Conservation (phyloP, 352 stramenopile species). For the Elongisporangium anandrum region DNA sequence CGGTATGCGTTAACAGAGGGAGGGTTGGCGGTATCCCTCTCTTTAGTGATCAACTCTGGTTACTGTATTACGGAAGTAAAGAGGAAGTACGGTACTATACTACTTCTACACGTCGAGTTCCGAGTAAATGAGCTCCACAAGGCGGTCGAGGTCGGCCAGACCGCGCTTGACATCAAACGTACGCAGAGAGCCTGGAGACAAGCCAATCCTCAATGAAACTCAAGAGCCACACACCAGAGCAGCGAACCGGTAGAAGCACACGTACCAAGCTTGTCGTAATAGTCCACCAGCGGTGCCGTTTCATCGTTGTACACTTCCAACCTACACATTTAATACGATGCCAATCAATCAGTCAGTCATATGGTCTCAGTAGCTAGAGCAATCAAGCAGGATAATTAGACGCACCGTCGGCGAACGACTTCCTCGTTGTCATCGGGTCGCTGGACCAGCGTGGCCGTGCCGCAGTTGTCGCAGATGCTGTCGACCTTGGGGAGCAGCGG, state of each 20-base stretch:
- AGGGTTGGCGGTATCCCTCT: not conserved
- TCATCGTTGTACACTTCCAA: conserved; percentile 88
- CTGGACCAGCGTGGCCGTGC: conserved; percentile 65
- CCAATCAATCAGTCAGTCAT: not conserved
- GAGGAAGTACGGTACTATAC: not conserved
- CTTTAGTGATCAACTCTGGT: not conserved
- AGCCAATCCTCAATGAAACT: not conserved
- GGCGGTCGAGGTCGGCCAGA: conserved; percentile 73
- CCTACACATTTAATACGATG: conserved; percentile 14
- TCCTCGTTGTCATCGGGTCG: conserved; percentile 78
- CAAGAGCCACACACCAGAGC: too few relatives aligned
- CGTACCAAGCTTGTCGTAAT: conserved; percentile 70
- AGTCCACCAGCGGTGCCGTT: conserved; percentile 83
- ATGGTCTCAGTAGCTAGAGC: too few relatives aligned
- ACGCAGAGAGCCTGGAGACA: conserved; percentile 36
- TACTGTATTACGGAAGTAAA: conserved; percentile 7
- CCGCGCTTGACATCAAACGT: conserved; percentile 88
- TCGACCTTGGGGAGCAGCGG: conserved; percentile 84
- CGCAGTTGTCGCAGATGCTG: conserved; percentile 77
- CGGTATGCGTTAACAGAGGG: not conserved
- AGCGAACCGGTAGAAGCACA: not conserved
- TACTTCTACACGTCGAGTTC: conserved; percentile 44
- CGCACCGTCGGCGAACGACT: conserved; percentile 69
- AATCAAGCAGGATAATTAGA: conserved; percentile 1
- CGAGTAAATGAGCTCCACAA: conserved; percentile 62